Base-by-base conservation (phyloP, 331 rosid species). In the Malus hybrid region DNA sequence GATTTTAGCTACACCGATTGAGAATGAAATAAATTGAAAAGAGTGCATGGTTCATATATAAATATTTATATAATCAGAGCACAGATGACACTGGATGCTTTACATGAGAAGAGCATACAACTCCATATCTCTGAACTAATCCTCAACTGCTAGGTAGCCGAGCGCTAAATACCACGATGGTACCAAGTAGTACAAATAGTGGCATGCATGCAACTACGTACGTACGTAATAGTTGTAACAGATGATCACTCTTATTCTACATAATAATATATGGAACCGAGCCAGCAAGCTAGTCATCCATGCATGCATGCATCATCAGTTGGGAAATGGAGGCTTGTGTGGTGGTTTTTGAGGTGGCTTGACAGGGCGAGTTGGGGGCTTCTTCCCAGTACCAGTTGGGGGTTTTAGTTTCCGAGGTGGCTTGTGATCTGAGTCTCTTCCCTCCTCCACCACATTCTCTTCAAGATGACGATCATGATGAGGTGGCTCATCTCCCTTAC, bases 341-440 rank as follows among this genome's bases (percentile, higher is more conserved):
- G 74, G 64, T 52, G 74, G 65, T 32, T 70, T 70, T 28, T 72
- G 66, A 13, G 67, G 76, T 6, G 55, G 7, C 71, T 65, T 34
- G 10, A 28, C 67, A 14, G 63, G 67, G 46, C 36, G 36, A 57
- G 48, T 48, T 6, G 70, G 50, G 50, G 77, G 70, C 46, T 44
- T 74, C 61, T 63, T 31, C 5, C 19, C 65, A n/a, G 60, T 46
- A 32, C 50, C 60, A n/a, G 29, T 28, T 13, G 71, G 54, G 34
- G 78, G 71, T 18, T 50, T 74, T 57, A 72, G 29, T 59, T 72
- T 72, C 34, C 50, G 19, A 8, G 77, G 77, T 62, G 62, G 70
- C 29, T 61, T 73, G 55, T 12, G 64, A 13, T 48, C 3, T 52
- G 74, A 8, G 14, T 34, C 28, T 59, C 22, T 57, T 14, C 19